Base-by-base conservation (phyloP, 78 protist genomes). In the Protostelium mycophagum region DNA sequence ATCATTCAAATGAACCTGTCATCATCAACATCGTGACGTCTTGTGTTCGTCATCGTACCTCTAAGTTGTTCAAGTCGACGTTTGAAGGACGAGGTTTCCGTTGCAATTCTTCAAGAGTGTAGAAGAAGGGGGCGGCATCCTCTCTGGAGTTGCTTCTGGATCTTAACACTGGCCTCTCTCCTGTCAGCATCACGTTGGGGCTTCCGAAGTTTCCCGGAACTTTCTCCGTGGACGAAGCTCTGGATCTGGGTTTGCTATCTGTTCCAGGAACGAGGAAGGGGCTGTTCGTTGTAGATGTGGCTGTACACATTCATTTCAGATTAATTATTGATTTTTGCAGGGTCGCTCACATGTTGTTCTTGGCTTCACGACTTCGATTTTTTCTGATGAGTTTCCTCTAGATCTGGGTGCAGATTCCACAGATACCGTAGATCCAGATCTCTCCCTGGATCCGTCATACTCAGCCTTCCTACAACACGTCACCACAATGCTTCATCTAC, bases 1-100 rank as follows among this genome's bases (percentile, higher is more conserved):
- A 36, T 91, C 94, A 25, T 85, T 83, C 1, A 91, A 86, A 63
- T 91, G 88, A 85, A 91, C 39, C 84, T 91, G 73, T 51, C 73
- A 51, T 51, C 73, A 51, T 51, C 73, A 51, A 25, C 73, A 51
- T 16, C 73, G 73, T 25, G 31, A 51, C 73, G 16, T 51, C 73
- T 16, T 25, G n/a, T n/a, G n/a, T n/a, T 51, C 73, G 16, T 51
- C 73, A 25, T 16, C 16, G 5, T 16, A 51, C 73, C 73, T 51
- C 73, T 16, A 51, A 16, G 73, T 51, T 51, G 16, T 51, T 51
- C 73, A 51, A 16, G 16, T 51, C 73, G 73, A 16, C 16, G 5
- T 16, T 16, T 51, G 73, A 25, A 25, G 73, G 73, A 25, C 31
- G 16, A 25, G 73, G 73, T 16, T 51, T 51, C 73, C 73, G 5